Evolutionary conservation across 208 protist species (phyloP).

Genomic region (Leishmania guyanensis): DNA sequence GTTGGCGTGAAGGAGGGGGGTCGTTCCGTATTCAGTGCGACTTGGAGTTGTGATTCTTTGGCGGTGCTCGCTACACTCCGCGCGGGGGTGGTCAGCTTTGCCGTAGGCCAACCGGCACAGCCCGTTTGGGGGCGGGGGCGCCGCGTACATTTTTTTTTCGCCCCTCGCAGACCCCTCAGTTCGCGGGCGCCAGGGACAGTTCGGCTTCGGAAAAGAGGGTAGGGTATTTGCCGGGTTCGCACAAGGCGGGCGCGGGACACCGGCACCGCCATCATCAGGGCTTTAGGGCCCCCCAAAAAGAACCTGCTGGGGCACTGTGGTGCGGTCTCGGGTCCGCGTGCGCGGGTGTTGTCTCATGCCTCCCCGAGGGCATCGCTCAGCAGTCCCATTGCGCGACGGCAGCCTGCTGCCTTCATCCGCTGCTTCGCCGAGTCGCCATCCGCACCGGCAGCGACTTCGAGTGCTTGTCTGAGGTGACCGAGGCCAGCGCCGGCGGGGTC

Average conservation of each 20-base stretch:
- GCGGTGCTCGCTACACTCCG: neutral
- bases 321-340: neutral
- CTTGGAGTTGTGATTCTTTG: neutral
- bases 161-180: neutral
- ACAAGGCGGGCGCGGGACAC: neutral
- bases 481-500: constrained; percentile 23
- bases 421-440: constrained; percentile 4
- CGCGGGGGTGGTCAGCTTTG: no score
- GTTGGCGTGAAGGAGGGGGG: neutral
- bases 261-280: neutral
- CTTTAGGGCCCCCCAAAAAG: neutral
- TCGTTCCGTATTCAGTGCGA: neutral
- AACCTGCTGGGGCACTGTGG: neutral
- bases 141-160: neutral
- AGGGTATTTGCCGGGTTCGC: neutral
- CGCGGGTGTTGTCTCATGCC: neutral
- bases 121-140: neutral
- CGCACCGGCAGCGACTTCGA: constrained; percentile 9
- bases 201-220: neutral
- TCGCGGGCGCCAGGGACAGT: neutral
- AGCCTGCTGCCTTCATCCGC: constrained; percentile 23
- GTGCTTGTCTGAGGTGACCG: constrained; percentile 8
- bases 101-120: neutral
- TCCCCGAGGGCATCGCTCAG: constrained; percentile 2
- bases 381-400: constrained; percentile 18